phyloP scores from a whole-genome alignment of 345 rosid species.

The Salix suchowensis region DNA sequence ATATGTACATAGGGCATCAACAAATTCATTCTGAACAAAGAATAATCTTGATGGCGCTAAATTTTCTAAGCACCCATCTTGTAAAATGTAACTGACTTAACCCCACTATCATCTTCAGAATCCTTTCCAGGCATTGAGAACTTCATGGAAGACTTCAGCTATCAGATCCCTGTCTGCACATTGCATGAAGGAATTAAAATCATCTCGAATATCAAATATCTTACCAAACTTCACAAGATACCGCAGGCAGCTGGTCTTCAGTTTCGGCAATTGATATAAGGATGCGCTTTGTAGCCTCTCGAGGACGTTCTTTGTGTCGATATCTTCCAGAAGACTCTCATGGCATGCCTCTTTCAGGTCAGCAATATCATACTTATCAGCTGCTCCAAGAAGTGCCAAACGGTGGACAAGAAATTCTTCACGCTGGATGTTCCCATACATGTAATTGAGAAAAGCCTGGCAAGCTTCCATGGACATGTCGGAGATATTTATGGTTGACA shows the following conservation, averaged over 20 bases:
- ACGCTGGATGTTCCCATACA: constrained; percentile 70
- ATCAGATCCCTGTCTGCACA: constrained; percentile 75
- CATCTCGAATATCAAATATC: constrained; percentile 81
- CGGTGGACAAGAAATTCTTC: constrained; percentile 71
- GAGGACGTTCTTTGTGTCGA: constrained; percentile 69
- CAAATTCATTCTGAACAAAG: constrained; percentile 45
- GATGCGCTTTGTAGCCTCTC: constrained; percentile 84
- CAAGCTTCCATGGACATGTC: constrained; percentile 86
- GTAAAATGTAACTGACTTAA: background rate
- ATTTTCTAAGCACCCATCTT: constrained; percentile 12
- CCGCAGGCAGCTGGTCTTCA: constrained; percentile 70
- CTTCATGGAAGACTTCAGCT: constrained; percentile 77
- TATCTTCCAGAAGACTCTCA: constrained; percentile 75
- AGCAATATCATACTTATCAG: constrained; percentile 74
- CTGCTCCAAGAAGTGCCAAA: constrained; percentile 66
- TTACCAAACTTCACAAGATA: constrained; percentile 95
- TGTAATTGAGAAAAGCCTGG: constrained; percentile 67
- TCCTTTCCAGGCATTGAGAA: constrained; percentile 86
- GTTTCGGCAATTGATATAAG: constrained; percentile 56
- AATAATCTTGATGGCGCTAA: constrained; percentile 33
- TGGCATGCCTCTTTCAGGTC: constrained; percentile 89
- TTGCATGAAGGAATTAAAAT: constrained; percentile 65
- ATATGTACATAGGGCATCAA: constrained; percentile 38
- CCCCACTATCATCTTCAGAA: constrained; percentile 36
- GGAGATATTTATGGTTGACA: constrained; percentile 59